A percentile compares a stretch with the other conserved stretches of the same genome.
Evolutionary conservation across 192 early-diverging fungal species (phyloP).

Genomic region (Coemansia sp.): DNA sequence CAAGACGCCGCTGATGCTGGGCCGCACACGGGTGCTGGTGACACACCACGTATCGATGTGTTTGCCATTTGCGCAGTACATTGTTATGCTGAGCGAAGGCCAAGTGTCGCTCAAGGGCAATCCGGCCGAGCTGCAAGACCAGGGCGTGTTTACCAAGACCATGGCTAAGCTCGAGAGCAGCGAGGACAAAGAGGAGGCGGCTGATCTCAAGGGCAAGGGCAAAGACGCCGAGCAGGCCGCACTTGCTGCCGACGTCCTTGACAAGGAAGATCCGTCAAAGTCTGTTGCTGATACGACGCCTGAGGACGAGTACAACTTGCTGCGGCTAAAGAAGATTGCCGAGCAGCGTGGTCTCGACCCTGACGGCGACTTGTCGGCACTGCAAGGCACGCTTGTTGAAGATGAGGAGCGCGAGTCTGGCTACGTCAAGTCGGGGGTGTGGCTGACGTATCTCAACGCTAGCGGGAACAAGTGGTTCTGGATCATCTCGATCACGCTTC

Average conservation of each 20-base stretch:
- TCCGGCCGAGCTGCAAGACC: constrained; percentile 49
- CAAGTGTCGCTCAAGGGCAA: constrained; percentile 57
- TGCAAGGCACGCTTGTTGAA: constrained; percentile 63
- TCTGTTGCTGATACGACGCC: constrained; percentile 10
- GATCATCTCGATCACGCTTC: constrained; percentile 48
- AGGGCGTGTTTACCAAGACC: constrained; percentile 32
- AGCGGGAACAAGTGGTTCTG: constrained; percentile 63
- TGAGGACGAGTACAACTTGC: constrained; percentile 31
- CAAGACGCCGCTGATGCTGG: constrained; percentile 57
- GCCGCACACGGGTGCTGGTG: constrained; percentile 82
- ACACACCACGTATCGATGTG: constrained; percentile 76
- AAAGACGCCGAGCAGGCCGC: constrained; percentile 1
- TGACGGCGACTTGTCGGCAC: constrained; percentile 13
- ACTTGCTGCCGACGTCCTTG: constrained; percentile 30
- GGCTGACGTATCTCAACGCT: constrained; percentile 68
- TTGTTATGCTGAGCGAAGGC: constrained; percentile 65
- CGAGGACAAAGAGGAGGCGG: constrained; percentile 22
- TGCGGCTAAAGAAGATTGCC: constrained; percentile 26
- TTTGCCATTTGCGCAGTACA: constrained; percentile 39
- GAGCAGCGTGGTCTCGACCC: constrained; percentile 40
- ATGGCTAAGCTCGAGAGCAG: constrained; percentile 13
- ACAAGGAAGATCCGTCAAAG: constrained; percentile 4
- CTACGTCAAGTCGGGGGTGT: constrained; percentile 66
- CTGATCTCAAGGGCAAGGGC: constrained; percentile 27
- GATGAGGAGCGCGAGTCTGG: constrained; percentile 82